Evolutionary conservation across 192 early-diverging fungal species (phyloP).

Genomic region (Piromyces finnis): DNA sequence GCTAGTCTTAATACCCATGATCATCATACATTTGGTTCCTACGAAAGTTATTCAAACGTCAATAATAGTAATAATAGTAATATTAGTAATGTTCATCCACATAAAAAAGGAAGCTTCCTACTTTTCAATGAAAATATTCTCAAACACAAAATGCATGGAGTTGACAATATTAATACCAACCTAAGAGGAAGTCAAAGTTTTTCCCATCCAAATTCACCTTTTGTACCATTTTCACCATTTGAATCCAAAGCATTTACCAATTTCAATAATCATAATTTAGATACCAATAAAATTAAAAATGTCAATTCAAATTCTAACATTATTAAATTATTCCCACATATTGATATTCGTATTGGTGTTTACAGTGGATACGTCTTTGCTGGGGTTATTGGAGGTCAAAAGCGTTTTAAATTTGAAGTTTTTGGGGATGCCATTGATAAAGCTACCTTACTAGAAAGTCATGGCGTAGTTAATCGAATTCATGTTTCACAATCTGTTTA

Average conservation of each 20-base stretch:
- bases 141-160: not conserved
- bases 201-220: not conserved
- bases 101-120: not conserved
- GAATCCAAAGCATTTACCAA: not conserved
- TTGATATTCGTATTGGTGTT: not conserved
- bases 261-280: not conserved
- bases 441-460: not conserved
- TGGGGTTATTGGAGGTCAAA: not conserved
- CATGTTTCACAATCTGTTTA: not conserved
- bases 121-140: not conserved
- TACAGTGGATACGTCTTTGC: not conserved
- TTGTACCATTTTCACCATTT: not conserved
- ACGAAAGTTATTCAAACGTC: not conserved
- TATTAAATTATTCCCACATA: not conserved
- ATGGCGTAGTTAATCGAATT: not conserved
- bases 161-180: not conserved
- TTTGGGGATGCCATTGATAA: not conserved
- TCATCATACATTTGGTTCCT: not conserved
- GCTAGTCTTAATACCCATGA: not conserved
- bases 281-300: not conserved
- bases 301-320: not conserved
- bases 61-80: not conserved
- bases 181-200: not conserved
- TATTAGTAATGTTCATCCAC: not conserved
- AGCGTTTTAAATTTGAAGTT: not conserved